These are phyloP conservation scores for Tolypocladium album DNA, from an alignment of 2,329 filamentous ascomycete species.

Conservation along the genomic window DNA sequence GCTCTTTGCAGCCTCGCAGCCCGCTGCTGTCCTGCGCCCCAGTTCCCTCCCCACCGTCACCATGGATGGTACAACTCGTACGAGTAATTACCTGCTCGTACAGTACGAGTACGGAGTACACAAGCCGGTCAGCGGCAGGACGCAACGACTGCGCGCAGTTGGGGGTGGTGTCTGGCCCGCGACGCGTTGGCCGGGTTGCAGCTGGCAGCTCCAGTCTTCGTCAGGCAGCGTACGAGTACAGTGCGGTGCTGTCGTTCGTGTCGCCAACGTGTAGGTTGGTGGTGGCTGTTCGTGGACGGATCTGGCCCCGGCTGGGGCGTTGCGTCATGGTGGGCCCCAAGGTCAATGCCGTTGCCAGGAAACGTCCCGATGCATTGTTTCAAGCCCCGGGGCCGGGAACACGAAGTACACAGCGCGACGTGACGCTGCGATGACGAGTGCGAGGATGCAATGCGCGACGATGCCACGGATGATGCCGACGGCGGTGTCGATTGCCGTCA, in stretches of 20 bases:
- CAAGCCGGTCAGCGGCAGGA: too few species aligned
- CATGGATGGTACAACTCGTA: too few species aligned
- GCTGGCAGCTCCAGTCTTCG: not conserved
- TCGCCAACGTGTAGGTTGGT: too few species aligned
- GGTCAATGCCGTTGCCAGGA: not conserved
- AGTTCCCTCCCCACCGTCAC: too few species aligned
- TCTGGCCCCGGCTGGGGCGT: not conserved
- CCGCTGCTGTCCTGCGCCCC: too few species aligned
- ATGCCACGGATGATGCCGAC: not conserved
- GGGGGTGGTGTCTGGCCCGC: not conserved
- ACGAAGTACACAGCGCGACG: not conserved
- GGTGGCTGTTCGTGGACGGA: not conserved
- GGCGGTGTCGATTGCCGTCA: not conserved
- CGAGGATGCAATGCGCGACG: not conserved
- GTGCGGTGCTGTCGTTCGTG: too few species aligned
- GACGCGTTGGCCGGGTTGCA: not conserved
- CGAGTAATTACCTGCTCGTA: too few species aligned
- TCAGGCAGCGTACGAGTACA: too few species aligned
- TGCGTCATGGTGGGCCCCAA: not conserved
- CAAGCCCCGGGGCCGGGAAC: not conserved
- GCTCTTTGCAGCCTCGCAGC: not conserved
- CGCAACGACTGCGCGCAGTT: too few species aligned
- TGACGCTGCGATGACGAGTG: not conserved
- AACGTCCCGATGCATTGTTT: not conserved
- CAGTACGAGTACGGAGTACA: too few species aligned